Base-by-base conservation (phyloP, 192 early-diverging fungal species). In the Paraglomus brasilianum region DNA sequence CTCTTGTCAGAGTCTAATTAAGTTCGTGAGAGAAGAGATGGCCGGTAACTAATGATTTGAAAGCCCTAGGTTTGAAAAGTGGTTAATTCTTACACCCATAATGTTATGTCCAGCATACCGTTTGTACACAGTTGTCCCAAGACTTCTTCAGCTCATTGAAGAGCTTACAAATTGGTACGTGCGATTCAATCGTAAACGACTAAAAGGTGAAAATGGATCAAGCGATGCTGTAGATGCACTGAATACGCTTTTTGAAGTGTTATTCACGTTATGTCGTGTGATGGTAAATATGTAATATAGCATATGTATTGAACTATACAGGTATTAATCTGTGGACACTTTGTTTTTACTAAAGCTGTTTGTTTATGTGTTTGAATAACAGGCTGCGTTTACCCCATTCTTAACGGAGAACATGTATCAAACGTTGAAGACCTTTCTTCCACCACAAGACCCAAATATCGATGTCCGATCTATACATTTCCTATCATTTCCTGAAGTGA, bases 91-190 rank as follows among this genome's bases (percentile, higher is more conserved):
- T 13, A 42, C 14, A 4, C 30, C 2, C 10, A 8, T 30, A 2
- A 22, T 17, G 46, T 46, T 30, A 13, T 48, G 17, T 30, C 9
- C 19, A 69, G 67, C 92, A 30, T 99, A 99, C 84, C 88, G 95
- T 43, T 85, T 99, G 43, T 99, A 99, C 87, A 97, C 97, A 39
- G 97, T 99, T 36, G 94, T 95, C 3, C 97, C 97, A 13, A 88
- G 92, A 43, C 75, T 99, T 73, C 78, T 99, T 62, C 78, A 80
- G 69, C 82, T 96, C 69, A 91, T 99, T 66, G 97, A 99, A 77
- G 82, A 90, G 44, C 84, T 99, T 61, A 99, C 97, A 57, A 99
- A 99, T 82, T 97, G 95, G 95, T 99, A 99, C 79, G 87, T 99
- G 64, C 90, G 95, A 53, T 96, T 97, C 84, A 99, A 99, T 86